Percentiles rank a stretch among this genome's conserved stretches.
Conservation (phyloP, 163 green algal species). For the Scenedesmus sp. region DNA sequence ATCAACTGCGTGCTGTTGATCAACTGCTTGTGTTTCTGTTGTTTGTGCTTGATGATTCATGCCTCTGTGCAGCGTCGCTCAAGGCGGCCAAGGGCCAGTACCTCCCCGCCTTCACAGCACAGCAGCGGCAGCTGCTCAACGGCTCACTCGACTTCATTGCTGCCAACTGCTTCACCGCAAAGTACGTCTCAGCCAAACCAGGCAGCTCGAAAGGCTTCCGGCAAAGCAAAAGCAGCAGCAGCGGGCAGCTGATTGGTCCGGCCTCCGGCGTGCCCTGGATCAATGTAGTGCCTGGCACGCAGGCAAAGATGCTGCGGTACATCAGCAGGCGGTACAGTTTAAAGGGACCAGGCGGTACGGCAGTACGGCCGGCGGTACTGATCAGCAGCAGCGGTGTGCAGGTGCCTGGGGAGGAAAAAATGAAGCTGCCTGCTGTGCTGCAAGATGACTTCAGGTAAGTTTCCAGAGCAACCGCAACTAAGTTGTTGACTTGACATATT, state of each 20-base stretch:
- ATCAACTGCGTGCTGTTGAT: background rate
- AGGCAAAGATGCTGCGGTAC: conserved; percentile 68
- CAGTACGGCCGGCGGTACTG: background rate
- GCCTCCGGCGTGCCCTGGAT: conserved; percentile 24
- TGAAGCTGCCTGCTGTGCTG: background rate
- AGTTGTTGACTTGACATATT: too few species aligned
- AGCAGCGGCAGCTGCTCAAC: conserved; percentile 56
- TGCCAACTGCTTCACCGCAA: conserved; percentile 66
- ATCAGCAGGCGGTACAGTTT: conserved; percentile 43
- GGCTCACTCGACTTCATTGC: conserved; percentile 71
- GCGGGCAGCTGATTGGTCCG: background rate
- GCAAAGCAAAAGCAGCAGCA: background rate
- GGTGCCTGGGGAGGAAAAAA: conserved; percentile 65
- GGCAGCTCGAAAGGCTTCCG: conserved; percentile 14
- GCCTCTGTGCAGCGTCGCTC: background rate
- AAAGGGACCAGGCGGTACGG: background rate
- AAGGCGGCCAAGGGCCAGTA: conserved; percentile 27
- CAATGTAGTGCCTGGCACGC: conserved; percentile 63
- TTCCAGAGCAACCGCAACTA: too few species aligned
- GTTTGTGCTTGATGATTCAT: background rate
- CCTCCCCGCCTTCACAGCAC: conserved; percentile 65
- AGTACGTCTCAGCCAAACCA: conserved; percentile 24
- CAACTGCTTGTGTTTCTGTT: too few species aligned
- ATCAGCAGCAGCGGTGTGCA: conserved; percentile 51
- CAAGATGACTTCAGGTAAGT: background rate